A percentile compares a stretch with the other conserved stretches of the same genome.
Conservation (phyloP, 306 rosid species). For the Prunus armeniaca region DNA sequence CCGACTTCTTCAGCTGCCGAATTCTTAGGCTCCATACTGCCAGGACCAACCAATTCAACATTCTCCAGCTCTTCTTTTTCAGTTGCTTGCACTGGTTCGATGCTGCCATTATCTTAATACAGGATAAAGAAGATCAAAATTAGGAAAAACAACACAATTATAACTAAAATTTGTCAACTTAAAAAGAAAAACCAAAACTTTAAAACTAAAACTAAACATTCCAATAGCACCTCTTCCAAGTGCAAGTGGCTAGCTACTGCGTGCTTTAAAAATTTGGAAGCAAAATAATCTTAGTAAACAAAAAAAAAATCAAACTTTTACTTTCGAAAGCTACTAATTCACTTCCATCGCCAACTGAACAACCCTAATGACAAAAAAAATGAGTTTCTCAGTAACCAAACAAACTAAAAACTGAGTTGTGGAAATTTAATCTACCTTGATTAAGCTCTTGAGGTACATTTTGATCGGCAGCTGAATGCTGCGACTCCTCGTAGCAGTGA, state of each 20-base stretch:
- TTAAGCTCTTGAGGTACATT: not conserved
- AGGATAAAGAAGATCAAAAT: not conserved
- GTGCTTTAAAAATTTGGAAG: too few relatives aligned
- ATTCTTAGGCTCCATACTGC: not conserved
- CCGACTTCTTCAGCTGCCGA: not conserved
- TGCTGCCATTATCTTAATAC: slow-evolving; percentile 14
- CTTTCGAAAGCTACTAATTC: not conserved
- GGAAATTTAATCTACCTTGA: not conserved
- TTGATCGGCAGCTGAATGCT: not conserved
- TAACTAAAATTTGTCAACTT: not conserved
- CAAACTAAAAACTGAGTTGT: not conserved
- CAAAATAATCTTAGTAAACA: too few relatives aligned
- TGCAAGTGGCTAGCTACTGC: too few relatives aligned
- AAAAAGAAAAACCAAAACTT: not conserved
- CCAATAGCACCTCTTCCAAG: not conserved
- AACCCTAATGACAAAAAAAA: not conserved
- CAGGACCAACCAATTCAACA: slow-evolving; percentile 8
- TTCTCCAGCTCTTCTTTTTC: slow-evolving; percentile 2
- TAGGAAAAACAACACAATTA: not conserved
- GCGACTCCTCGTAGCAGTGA: not conserved
- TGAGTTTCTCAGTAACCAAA: not conserved
- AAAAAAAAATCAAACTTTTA: not conserved
- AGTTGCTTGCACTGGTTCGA: not conserved
- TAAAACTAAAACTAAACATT: not conserved
- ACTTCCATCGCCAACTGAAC: not conserved